phyloP scores from a whole-genome alignment of 1,284 basidiomycete species.

The Dichomitus squalens region DNA sequence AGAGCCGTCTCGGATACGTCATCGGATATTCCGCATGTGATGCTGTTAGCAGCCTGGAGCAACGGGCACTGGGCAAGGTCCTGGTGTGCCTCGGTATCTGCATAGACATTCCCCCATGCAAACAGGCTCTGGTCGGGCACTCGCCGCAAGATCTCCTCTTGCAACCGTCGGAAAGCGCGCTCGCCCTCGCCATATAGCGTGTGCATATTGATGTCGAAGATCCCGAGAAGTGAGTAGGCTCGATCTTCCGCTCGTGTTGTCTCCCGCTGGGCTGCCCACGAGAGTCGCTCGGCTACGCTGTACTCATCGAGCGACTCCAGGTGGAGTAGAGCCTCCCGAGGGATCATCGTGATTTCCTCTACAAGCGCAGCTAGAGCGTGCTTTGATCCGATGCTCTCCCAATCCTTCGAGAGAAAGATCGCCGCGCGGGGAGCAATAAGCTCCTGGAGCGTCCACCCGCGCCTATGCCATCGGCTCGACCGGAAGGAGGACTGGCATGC shows the following conservation, averaged over 20 bases:
- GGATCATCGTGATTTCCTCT: conserved; percentile 3
- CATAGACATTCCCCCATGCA: not conserved
- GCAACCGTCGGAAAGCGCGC: no score
- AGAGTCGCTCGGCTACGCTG: conserved; percentile 6
- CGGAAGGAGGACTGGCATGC: not conserved
- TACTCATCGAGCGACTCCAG: not conserved
- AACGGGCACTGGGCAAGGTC: not conserved
- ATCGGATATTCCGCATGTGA: not conserved
- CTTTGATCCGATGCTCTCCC: conserved; percentile 2
- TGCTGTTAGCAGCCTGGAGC: not conserved
- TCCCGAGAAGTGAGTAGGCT: conserved; percentile 12
- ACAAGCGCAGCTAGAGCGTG: not conserved
- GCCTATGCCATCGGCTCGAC: not conserved
- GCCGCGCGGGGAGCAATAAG: conserved; percentile 5
- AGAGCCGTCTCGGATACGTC: not conserved
- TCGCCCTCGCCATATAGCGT: no score
- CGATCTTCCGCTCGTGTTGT: conserved; percentile 10
- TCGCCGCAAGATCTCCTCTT: no score
- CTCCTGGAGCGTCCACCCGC: conserved; percentile 15
- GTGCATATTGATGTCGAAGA: no score
- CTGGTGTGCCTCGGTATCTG: not conserved
- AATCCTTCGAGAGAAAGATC: not conserved
- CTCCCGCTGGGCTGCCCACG: conserved; percentile 6
- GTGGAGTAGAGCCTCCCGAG: not conserved
- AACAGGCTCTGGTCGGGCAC: conserved; percentile 15